phyloP scores from a whole-genome alignment of 768 basidiomycete species.

The Phaffia australis region DNA sequence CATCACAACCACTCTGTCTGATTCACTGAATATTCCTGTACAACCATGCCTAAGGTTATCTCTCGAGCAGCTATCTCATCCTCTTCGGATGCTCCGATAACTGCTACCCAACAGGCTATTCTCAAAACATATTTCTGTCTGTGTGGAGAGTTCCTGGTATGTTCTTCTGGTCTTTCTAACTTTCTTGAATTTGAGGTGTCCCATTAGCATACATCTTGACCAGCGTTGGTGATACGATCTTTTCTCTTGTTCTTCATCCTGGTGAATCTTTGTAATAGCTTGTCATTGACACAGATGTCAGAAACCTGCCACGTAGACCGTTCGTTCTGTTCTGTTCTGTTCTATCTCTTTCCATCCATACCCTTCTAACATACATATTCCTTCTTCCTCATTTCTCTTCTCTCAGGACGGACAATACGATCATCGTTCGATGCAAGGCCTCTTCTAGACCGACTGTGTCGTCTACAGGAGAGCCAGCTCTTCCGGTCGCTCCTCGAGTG shows the following conservation, averaged over 20 bases:
- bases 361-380: constrained; percentile 17
- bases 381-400: constrained; percentile 22
- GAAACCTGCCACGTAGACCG: constrained; percentile 35
- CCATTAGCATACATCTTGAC: background rate
- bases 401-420: constrained; percentile 66
- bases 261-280: constrained; percentile 16
- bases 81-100: constrained; percentile 45
- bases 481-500: constrained; percentile 40
- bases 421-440: constrained; percentile 59
- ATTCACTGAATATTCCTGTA: too few relatives aligned
- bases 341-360: background rate
- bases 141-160: constrained; percentile 37
- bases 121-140: constrained; percentile 39
- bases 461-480: background rate
- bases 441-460: background rate
- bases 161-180: background rate
- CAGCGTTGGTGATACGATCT: background rate
- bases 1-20: too few relatives aligned
- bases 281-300: constrained; percentile 37
- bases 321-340: constrained; percentile 26
- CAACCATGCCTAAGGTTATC: constrained; percentile 76
- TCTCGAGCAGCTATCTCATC: constrained; percentile 80
- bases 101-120: constrained; percentile 36
- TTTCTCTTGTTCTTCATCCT: background rate
- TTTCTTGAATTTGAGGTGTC: background rate